A percentile compares a stretch with the other conserved stretches of the same genome.
These are phyloP conservation scores for Podospora pseudopauciseta DNA, from an alignment of 495 filamentous ascomycete genomes.

Conservation along the genomic window DNA sequence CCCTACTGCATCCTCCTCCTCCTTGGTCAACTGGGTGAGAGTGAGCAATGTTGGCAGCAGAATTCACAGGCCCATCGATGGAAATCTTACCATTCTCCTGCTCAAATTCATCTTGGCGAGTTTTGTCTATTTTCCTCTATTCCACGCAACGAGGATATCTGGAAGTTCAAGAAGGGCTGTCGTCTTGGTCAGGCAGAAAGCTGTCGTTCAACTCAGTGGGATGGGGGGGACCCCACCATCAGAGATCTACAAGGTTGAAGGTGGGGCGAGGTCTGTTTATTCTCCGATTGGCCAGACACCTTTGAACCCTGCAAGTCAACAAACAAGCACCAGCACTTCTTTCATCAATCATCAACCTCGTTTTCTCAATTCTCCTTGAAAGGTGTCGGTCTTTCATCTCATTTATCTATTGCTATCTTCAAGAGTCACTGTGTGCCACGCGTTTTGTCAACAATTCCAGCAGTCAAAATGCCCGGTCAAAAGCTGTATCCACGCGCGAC, in stretches of 20 bases:
- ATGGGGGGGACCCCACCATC: slow-evolving; percentile 6
- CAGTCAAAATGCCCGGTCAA: slow-evolving; percentile 49
- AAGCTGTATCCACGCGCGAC: slow-evolving; percentile 83
- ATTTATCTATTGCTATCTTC: not conserved
- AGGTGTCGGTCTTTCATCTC: not conserved
- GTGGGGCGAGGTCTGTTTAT: slow-evolving; percentile 11
- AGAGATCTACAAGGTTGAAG: slow-evolving; percentile 16
- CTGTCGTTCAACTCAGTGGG: slow-evolving; percentile 1
- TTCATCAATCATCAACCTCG: not conserved
- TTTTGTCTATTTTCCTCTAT: not conserved
- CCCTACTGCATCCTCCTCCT: slow-evolving; percentile 73
- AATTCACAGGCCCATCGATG: not conserved
- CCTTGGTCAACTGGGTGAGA: slow-evolving; percentile 73
- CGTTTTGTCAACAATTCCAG: not conserved
- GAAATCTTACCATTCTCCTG: slow-evolving; percentile 39
- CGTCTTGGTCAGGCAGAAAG: slow-evolving; percentile 13
- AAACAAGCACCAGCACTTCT: slow-evolving; percentile 5
- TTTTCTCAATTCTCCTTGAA: not conserved
- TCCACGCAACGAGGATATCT: not conserved
- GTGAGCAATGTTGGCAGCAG: slow-evolving; percentile 15
- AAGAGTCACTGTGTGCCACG: not conserved
- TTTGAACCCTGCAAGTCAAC: slow-evolving; percentile 14
- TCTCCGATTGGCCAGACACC: slow-evolving; percentile 22
- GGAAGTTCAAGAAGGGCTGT: not conserved
- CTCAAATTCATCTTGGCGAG: slow-evolving; percentile 31